Conservation (phyloP, 164 flowering plant genomes). For the Paratinospora sagittata region DNA sequence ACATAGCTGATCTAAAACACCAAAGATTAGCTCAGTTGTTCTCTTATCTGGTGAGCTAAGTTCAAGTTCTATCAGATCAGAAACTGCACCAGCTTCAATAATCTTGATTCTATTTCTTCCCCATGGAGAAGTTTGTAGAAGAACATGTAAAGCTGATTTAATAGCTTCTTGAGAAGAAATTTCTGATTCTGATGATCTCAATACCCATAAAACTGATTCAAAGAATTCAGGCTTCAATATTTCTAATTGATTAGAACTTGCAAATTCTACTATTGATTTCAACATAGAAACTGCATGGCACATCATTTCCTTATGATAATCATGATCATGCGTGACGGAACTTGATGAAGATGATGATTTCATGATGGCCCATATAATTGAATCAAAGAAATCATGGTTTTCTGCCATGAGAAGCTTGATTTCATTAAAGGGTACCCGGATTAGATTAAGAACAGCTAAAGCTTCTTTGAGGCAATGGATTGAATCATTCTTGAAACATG, state of each 20-base stretch:
- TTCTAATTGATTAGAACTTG: conserved; percentile 20
- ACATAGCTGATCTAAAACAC: conserved; percentile 48
- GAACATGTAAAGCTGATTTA: conserved; percentile 51
- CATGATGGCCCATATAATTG: conserved; percentile 40
- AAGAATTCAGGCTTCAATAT: conserved; percentile 41
- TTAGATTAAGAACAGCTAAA: conserved; percentile 26
- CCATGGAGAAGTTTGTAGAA: conserved; percentile 53
- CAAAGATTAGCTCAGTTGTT: conserved; percentile 36
- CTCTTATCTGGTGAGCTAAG: conserved; percentile 33
- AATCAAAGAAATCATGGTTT: conserved; percentile 22
- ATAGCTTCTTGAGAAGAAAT: conserved; percentile 3
- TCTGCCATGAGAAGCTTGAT: conserved; percentile 9
- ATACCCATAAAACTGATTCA: conserved; percentile 17
- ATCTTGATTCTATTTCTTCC: conserved; percentile 67
- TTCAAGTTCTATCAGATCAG: conserved; percentile 45
- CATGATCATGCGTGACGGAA: no score
- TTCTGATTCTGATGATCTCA: conserved; percentile 15
- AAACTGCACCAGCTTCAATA: conserved; percentile 48
- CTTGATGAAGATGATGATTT: background rate
- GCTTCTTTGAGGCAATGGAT: conserved; percentile 35
- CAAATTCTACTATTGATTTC: conserved; percentile 26
- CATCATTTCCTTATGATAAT: conserved; percentile 14
- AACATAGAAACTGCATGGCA: conserved; percentile 30
- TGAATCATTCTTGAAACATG: conserved; percentile 15
- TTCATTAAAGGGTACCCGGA: conserved; percentile 9